Base-by-base conservation (phyloP, 495 filamentous ascomycete species). In the Tuber microsphaerosporum region DNA sequence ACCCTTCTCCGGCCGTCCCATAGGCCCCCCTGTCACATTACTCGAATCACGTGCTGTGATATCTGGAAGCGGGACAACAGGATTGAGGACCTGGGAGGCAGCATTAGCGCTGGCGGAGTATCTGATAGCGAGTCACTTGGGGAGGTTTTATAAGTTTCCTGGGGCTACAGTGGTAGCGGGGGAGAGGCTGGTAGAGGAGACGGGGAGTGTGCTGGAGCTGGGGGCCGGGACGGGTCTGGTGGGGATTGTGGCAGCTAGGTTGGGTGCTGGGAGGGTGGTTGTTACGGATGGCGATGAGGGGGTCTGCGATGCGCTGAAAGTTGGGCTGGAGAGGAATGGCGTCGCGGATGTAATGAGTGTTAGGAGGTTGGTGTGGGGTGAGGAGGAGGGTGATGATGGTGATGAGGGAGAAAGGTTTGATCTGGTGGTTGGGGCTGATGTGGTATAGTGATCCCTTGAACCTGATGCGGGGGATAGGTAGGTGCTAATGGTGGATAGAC, bases 81-180 rank as follows among this genome's bases (percentile, higher is more conserved):
- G 94, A 0, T 86, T 93, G 42, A 89, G 94, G 17, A 98, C 94
- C 8, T 98, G 94, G 94, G 94, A 97, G 85, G 94, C 94, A 6
- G 90, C 93, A 0, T 84, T 98, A n/a, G 91, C 94, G 81, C 87
- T 97, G 0, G 93, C 90, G 0, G 88, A 92, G 34, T 97, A 90
- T 77, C 89, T 95, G 45, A 85, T 88, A 41, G 73, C 70, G 37
- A 71, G 76, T n/a, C 77, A 80, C 48, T 34, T 79, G 9, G 71
- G 46, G n/a, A 48, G 37, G 65, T 79, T 81, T 48, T 81, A 76
- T 68, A 80, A 72, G 41, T 74, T 73, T 74, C 77, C 17, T 75
- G 88, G 20, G 83, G 95, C 17, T 76, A 76, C 48, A 85, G 85
- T 19, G 91, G 73, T 70, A 7, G 51, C 45, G 26, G 76, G 56